Conservation (phyloP, 192 early-diverging fungal genomes). For the Phycomyces nitens region DNA sequence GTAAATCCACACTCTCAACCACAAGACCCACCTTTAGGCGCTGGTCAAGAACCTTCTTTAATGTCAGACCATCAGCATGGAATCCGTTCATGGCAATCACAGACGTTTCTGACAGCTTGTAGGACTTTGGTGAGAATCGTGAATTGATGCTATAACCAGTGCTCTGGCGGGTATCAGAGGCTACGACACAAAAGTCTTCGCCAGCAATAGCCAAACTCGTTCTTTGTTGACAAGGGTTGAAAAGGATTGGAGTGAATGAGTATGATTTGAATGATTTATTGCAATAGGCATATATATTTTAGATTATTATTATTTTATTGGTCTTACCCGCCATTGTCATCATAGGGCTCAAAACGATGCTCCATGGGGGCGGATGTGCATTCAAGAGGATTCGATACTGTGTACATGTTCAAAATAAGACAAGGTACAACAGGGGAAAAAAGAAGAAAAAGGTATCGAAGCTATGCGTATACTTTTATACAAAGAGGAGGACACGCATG, state of each 20-base stretch:
- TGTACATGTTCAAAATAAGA: neutral
- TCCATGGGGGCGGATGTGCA: conserved; percentile 44
- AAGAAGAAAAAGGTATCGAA: neutral
- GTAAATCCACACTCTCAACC: neutral
- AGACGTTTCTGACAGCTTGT: conserved; percentile 77
- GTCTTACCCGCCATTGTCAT: conserved; percentile 74
- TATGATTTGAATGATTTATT: neutral
- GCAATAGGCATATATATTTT: neutral
- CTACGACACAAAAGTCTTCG: conserved; percentile 88
- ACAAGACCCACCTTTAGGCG: conserved; percentile 72
- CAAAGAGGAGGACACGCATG: neutral
- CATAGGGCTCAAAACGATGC: conserved; percentile 86
- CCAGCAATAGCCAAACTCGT: conserved; percentile 92
- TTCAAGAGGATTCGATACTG: neutral
- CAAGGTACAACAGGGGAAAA: neutral
- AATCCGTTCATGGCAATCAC: conserved; percentile 87
- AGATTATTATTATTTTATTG: neutral
- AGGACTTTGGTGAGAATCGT: conserved; percentile 90
- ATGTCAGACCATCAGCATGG: conserved; percentile 82
- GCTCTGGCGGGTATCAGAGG: conserved; percentile 94
- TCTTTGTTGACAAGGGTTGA: conserved; percentile 34
- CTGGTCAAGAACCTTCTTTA: conserved; percentile 80
- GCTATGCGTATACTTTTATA: neutral
- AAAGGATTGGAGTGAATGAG: neutral
- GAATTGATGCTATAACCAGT: conserved; percentile 93